Percentiles rank a stretch among this genome's conserved stretches.
Evolutionary conservation across 805 yeast genomes (phyloP).

Genomic region (Kuraishia floccosa): DNA sequence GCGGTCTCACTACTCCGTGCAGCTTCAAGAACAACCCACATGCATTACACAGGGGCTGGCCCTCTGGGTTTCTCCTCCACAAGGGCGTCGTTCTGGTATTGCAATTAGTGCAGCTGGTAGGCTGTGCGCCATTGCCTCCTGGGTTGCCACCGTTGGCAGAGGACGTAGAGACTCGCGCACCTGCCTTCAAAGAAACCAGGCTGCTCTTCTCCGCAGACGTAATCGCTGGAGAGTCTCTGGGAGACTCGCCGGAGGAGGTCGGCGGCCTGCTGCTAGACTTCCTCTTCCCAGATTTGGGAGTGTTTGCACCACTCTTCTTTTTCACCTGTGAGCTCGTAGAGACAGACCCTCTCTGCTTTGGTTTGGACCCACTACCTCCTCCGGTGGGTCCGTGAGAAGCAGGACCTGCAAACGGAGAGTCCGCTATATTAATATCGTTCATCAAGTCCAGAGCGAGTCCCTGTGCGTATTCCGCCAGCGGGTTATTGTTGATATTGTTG

Average conservation of each 20-base stretch:
- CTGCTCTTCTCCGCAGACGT: too few species aligned
- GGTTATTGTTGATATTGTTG: conserved; percentile 2
- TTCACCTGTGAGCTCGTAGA: conserved; percentile 1
- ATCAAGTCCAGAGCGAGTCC: conserved; percentile 6
- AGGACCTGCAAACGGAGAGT: neutral
- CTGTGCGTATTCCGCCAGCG: conserved; percentile 6
- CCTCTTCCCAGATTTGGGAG: neutral
- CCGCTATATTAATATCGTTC: conserved; percentile 4
- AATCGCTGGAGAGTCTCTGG: neutral
- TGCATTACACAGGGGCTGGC: conserved; percentile 90
- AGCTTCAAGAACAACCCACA: conserved; percentile 88
- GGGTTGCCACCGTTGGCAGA: neutral
- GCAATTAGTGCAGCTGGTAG: conserved; percentile 64
- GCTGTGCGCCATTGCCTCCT: neutral
- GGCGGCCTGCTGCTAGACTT: neutral
- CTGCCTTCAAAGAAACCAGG: too few species aligned
- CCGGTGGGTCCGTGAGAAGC: neutral
- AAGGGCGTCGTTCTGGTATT: conserved; percentile 87
- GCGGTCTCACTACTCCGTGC: conserved; percentile 92
- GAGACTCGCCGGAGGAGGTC: neutral
- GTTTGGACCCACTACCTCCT: neutral
- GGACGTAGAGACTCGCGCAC: neutral
- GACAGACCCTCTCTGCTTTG: neutral
- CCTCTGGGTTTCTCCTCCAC: conserved; percentile 91
- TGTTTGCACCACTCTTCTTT: neutral